Percentiles rank a stretch among this genome's conserved stretches.
phyloP scores from a whole-genome alignment of 1,284 basidiomycete genomes.

The Schizophyllum commune region DNA sequence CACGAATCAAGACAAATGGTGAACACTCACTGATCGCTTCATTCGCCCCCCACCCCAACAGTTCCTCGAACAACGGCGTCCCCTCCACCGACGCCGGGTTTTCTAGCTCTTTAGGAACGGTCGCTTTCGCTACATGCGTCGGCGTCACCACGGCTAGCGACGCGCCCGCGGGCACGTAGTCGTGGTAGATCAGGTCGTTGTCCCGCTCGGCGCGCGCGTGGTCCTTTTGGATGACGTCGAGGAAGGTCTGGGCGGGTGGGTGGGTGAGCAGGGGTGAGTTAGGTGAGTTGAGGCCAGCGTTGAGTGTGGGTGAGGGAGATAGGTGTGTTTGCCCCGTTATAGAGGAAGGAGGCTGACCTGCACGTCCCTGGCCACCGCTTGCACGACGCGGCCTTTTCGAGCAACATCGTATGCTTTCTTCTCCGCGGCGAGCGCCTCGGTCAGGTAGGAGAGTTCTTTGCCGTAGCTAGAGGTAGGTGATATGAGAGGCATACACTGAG shows the following conservation, averaged over 20 bases:
- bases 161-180: conserved; percentile 72
- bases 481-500: conserved; percentile 6
- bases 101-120: conserved; percentile 51
- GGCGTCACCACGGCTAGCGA: conserved; percentile 63
- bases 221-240: conserved; percentile 65
- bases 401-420: conserved; percentile 73
- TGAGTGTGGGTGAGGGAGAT: background rate
- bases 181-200: conserved; percentile 95
- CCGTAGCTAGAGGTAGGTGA: conserved; percentile 57
- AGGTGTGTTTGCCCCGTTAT: no score
- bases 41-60: conserved; percentile 85
- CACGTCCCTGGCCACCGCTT: conserved; percentile 65
- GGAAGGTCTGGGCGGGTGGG: conserved; percentile 54
- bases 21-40: conserved; percentile 84
- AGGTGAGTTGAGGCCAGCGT: background rate
- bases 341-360: conserved; percentile 47
- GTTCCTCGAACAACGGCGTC: conserved; percentile 62
- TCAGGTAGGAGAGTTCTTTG: conserved; percentile 70
- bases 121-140: conserved; percentile 64
- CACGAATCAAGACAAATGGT: no score
- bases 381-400: conserved; percentile 52
- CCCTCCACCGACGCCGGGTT: conserved; percentile 44
- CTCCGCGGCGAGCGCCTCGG: conserved; percentile 57
- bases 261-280: no score
- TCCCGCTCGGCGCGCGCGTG: conserved; percentile 77